Base-by-base conservation (phyloP, 2,329 filamentous ascomycete genomes). In the Aspergillaceae sp. region DNA sequence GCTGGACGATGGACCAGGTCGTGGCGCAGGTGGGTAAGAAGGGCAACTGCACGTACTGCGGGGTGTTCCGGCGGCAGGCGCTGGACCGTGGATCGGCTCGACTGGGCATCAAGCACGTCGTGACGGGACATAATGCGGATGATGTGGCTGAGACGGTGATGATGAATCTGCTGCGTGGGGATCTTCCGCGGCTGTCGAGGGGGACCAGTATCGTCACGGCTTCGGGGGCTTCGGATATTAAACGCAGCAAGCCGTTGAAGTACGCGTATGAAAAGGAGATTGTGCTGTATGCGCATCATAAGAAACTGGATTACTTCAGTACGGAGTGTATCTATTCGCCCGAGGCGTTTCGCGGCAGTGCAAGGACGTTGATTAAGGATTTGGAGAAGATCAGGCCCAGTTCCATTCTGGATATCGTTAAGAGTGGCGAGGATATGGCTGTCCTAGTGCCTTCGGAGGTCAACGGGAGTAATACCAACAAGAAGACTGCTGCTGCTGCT, bases 211-310 rank as follows among this genome's bases (percentile, higher is more conserved):
- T 98, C 56, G 76, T 97, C 9, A 98, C 83, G 2, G 85, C 79
- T 36, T 84, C 81, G 57, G 73, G 82, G 30, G 79, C 77, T n/a
- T 89, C 86, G 48, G 88, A 94, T 50, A 91, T 96, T 54, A 94
- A 94, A 72, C 80, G 92, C 53, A 94, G 87, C 69, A 98, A 98
- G 69, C 92, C 92, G 9, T 76, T 98, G 40, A 97, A 98, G 67
- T 98, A 97, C 65, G 90, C 91, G 1, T 98, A 97, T 63, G 92
- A 98, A 65, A 98, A 98, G 71, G 92, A 98, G 64, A 98, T 98
- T 55, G 92, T 98, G 11, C 76, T 98, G 4, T 98, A 98, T 63
- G 92, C 92, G 4, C 87, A 97, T 63, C 89, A 98, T 73, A 94
- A 92, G 69, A 90, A 90, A 66, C 75, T 98, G 52, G 90, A 97